Evolutionary conservation across 2,329 filamentous ascomycete genomes (phyloP).

Genomic region (Lachnellula cervina): DNA sequence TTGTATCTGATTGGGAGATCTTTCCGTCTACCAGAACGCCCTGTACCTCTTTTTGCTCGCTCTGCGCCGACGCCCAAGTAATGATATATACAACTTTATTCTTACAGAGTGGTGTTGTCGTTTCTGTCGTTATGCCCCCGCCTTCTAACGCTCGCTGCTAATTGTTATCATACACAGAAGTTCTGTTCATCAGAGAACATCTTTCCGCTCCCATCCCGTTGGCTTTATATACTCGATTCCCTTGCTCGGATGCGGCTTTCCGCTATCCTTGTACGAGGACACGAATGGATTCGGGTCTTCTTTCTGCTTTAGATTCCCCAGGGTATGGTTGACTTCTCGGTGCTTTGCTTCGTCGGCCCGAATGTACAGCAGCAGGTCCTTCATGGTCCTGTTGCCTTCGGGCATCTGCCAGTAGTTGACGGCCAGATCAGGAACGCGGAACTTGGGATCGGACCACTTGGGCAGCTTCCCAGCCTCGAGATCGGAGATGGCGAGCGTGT

Average conservation of each 20-base stretch:
- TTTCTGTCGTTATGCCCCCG: neutral
- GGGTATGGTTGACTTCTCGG: conserved; percentile 89
- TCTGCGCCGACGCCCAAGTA: neutral
- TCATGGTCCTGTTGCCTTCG: conserved; percentile 75
- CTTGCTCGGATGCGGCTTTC: conserved; percentile 64
- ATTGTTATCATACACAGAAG: conserved; percentile 33
- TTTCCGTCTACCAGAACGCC: neutral
- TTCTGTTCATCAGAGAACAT: conserved; percentile 56
- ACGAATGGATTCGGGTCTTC: conserved; percentile 91
- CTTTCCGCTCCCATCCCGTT: conserved; percentile 75
- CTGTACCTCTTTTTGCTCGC: neutral
- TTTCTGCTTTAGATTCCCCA: conserved; percentile 82
- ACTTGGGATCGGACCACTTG: conserved; percentile 65
- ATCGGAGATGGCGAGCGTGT: conserved; percentile 82
- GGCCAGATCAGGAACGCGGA: conserved; percentile 82
- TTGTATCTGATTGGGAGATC: neutral
- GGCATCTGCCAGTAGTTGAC: conserved; percentile 94
- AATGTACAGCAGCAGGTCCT: conserved; percentile 81
- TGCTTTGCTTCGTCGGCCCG: conserved; percentile 87
- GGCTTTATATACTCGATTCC: conserved; percentile 57
- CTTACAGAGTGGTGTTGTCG: neutral
- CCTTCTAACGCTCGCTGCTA: neutral
- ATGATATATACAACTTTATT: neutral
- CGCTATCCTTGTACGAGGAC: conserved; percentile 69
- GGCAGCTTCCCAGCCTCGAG: conserved; percentile 81